Percentiles rank a stretch among this genome's conserved stretches.
Conservation (phyloP, 1,139 yeast species). For the Candida sp. region DNA sequence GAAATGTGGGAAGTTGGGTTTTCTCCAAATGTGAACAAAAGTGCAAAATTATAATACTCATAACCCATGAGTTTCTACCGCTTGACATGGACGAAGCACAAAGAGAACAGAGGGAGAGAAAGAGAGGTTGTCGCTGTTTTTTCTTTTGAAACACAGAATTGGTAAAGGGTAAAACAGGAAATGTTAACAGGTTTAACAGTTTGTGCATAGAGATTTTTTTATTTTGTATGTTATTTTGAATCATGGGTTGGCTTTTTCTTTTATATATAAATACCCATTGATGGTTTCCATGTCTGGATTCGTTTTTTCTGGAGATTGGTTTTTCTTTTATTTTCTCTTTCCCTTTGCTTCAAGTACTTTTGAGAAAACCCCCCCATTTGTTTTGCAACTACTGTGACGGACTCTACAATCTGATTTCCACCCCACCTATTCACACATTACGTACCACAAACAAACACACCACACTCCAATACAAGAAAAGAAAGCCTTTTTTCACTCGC, state of each 20-base stretch:
- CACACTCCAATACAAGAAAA: not conserved
- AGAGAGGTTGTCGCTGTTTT: not conserved
- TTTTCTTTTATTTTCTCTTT: not conserved
- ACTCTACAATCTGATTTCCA: not conserved
- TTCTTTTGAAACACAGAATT: not conserved
- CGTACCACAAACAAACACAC: too few species aligned
- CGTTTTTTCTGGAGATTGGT: too few species aligned
- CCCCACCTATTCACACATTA: not conserved
- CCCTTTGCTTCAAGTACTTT: not conserved
- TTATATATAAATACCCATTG: not conserved
- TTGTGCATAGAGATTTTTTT: constrained; percentile 1
- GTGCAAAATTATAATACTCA: not conserved
- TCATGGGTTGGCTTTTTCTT: constrained; percentile 2
- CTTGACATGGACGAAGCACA: not conserved
- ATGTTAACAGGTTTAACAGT: constrained; percentile 1
- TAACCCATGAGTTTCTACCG: constrained; percentile 2
- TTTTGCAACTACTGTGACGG: not conserved
- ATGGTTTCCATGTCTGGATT: not conserved
- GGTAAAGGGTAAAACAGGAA: constrained; percentile 1
- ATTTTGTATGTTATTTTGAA: not conserved
- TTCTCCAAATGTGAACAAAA: too few species aligned
- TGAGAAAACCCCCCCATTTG: not conserved
- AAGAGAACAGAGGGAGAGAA: not conserved
- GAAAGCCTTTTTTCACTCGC: constrained; percentile 2
- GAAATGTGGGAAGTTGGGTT: too few species aligned